Base-by-base conservation (phyloP, 305 asterid species). In the Vinca major region DNA sequence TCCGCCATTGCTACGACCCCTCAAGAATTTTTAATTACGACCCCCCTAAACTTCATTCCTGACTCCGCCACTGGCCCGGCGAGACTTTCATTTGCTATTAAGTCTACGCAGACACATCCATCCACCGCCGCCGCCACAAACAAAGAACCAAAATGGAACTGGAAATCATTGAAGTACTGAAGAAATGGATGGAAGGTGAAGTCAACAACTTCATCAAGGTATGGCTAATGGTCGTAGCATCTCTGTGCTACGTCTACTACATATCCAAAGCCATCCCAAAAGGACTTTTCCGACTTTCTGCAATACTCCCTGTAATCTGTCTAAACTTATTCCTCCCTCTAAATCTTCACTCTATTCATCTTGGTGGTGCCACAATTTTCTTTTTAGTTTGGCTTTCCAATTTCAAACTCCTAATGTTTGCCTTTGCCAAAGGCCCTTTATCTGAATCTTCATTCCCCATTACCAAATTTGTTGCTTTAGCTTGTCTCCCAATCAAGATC, bases 361-460 rank as follows among this genome's bases (percentile, higher is more conserved):
- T 83, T 50, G 77, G 76, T 10, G 80, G 73, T 56, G n/a, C 67
- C 3, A 52, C 80, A 4, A 65, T 71, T 20, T 83, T 83, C 77
- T 81, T 79, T 67, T 37, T 83, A 20, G 63, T 82, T 10, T 80
- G 85, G 87, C 83, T 83, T 1, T 71, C 83, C 54, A 83, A 76
- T 69, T 62, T 70, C 62, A 70, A 70, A 45, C 61, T 69, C 48
- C 20, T 36, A 16, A 20, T 36, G 60, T 8, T 70, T 19, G 55
- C 73, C 20, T 67, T 72, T 21, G 52, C 43, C 21, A 6, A 16
- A 5, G 75, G 75, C 21, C 75, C 75, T 36, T 36, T 71, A 36
- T 63, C 69, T 16, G 49, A 61, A 9, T 20, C 63, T 41, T 41
- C 45, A 41, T 4, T 58, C 78, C 8, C 83, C 73, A 57, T 44